Percentiles rank a stretch among this genome's conserved stretches.
These are phyloP conservation scores for Pestalotiopsis sp. DNA, from an alignment of 2,329 filamentous ascomycete species.

Conservation along the genomic window DNA sequence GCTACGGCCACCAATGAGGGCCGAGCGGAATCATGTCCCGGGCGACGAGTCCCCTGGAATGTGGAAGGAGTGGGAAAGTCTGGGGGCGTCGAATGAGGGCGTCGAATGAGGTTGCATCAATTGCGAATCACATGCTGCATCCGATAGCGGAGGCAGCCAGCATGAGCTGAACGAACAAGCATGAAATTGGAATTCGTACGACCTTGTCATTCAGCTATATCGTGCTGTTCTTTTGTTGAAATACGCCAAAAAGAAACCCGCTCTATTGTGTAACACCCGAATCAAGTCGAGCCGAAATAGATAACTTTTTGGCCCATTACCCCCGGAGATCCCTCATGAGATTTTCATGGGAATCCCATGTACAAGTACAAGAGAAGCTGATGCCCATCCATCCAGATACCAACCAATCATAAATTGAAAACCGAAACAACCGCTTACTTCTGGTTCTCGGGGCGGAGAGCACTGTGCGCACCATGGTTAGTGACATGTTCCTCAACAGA, in stretches of 20 bases:
- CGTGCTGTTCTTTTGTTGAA: background rate
- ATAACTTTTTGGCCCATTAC: constrained; percentile 17
- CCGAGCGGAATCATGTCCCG: background rate
- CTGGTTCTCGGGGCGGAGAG: constrained; percentile 85
- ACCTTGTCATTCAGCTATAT: constrained; percentile 7
- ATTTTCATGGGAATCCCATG: constrained; percentile 33
- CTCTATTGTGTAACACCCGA: constrained; percentile 21
- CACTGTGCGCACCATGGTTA: constrained; percentile 41
- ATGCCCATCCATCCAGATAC: constrained; percentile 13
- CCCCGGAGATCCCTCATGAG: constrained; percentile 19
- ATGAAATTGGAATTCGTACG: background rate
- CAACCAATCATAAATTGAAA: constrained; percentile 23
- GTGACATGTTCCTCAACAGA: background rate
- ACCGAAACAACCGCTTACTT: constrained; percentile 54
- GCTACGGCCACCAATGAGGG: background rate
- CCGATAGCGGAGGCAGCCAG: constrained; percentile 9
- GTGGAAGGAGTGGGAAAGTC: background rate
- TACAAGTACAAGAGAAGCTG: constrained; percentile 37
- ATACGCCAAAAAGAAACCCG: constrained; percentile 20
- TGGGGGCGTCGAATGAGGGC: background rate
- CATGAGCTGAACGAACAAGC: background rate
- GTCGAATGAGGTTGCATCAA: background rate
- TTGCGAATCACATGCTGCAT: constrained; percentile 2
- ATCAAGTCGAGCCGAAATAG: constrained; percentile 17
- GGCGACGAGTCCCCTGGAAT: background rate